phyloP scores from a whole-genome alignment of 2,329 filamentous ascomycete species.

The Verticillium dahliae region DNA sequence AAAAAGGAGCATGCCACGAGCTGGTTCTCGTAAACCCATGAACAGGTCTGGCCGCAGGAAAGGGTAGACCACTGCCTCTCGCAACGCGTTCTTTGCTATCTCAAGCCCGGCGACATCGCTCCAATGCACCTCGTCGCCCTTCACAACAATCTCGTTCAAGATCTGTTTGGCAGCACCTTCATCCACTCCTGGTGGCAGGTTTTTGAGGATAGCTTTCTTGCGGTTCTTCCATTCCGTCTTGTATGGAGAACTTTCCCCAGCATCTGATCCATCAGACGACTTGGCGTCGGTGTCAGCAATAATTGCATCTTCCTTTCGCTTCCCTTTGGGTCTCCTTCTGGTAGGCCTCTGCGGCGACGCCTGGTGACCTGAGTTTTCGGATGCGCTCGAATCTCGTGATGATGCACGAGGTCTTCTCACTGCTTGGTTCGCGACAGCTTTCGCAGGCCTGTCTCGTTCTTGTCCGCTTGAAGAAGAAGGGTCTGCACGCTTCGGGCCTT shows the following conservation, averaged over 20 bases:
- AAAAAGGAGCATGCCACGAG: slow-evolving; percentile 90
- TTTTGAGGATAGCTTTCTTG: slow-evolving; percentile 62
- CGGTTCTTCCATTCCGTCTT: slow-evolving; percentile 53
- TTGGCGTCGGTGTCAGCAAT: slow-evolving; percentile 40
- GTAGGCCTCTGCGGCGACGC: neutral
- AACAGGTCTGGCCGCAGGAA: slow-evolving; percentile 94
- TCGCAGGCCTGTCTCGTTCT: slow-evolving; percentile 3
- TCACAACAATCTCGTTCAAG: slow-evolving; percentile 89
- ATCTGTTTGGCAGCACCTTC: slow-evolving; percentile 81
- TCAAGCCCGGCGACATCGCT: slow-evolving; percentile 87
- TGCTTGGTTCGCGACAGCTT: neutral
- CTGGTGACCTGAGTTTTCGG: neutral
- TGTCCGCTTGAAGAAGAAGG: slow-evolving; percentile 2
- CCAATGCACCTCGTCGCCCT: slow-evolving; percentile 94
- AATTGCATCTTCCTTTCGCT: slow-evolving; percentile 23
- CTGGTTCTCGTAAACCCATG: slow-evolving; percentile 89
- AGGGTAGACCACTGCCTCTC: slow-evolving; percentile 94
- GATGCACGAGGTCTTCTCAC: neutral
- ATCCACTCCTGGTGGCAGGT: slow-evolving; percentile 77
- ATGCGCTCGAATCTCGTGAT: slow-evolving; percentile 2
- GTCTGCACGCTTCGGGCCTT: neutral
- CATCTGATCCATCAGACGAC: slow-evolving; percentile 27
- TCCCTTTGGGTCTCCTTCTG: slow-evolving; percentile 12
- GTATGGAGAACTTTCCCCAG: slow-evolving; percentile 24
- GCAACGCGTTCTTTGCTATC: slow-evolving; percentile 81